A percentile compares a stretch with the other conserved stretches of the same genome.
Evolutionary conservation across 495 filamentous ascomycete species (phyloP).

Genomic region (Penicillium verhagenii): DNA sequence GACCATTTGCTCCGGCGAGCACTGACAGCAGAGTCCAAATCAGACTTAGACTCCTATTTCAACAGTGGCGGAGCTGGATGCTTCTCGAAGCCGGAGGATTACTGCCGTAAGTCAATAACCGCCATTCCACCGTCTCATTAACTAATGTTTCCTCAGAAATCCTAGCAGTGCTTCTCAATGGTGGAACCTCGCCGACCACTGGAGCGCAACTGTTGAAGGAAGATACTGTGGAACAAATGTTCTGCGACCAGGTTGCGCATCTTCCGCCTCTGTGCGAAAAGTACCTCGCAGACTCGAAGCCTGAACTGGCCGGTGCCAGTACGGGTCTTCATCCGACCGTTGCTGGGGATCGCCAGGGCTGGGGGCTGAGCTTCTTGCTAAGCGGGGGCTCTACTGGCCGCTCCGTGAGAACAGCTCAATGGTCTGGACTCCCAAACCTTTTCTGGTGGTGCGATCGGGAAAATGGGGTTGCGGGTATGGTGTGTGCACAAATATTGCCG

Average conservation of each 20-base stretch:
- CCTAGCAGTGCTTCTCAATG: slow-evolving; percentile 48
- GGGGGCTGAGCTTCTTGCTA: slow-evolving; percentile 59
- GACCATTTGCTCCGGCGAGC: slow-evolving; percentile 51
- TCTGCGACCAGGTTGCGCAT: slow-evolving; percentile 57
- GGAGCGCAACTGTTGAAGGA: slow-evolving; percentile 43
- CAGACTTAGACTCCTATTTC: slow-evolving; percentile 33
- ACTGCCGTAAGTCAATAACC: slow-evolving; percentile 43
- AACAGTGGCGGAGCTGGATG: slow-evolving; percentile 57
- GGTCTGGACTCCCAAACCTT: slow-evolving; percentile 60
- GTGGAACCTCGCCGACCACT: slow-evolving; percentile 50
- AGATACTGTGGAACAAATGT: slow-evolving; percentile 58
- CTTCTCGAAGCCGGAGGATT: slow-evolving; percentile 55
- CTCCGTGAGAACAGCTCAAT: slow-evolving; percentile 45
- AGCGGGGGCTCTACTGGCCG: slow-evolving; percentile 46
- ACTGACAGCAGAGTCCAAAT: slow-evolving; percentile 32
- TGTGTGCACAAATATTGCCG: slow-evolving; percentile 58
- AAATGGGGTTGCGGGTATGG: slow-evolving; percentile 57
- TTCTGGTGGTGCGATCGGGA: slow-evolving; percentile 63
- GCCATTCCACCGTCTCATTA: background rate
- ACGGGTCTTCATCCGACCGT: slow-evolving; percentile 50
- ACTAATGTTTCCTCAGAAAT: slow-evolving; percentile 24
- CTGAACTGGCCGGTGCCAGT: slow-evolving; percentile 45
- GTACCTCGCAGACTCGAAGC: slow-evolving; percentile 46
- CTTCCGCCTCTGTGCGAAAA: slow-evolving; percentile 50
- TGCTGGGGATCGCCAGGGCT: slow-evolving; percentile 52